Evolutionary conservation across 2,329 filamentous ascomycete genomes (phyloP), one percentile per base, ranked within the genome.

Genomic region (Tolypocladium tundrense): DNA sequence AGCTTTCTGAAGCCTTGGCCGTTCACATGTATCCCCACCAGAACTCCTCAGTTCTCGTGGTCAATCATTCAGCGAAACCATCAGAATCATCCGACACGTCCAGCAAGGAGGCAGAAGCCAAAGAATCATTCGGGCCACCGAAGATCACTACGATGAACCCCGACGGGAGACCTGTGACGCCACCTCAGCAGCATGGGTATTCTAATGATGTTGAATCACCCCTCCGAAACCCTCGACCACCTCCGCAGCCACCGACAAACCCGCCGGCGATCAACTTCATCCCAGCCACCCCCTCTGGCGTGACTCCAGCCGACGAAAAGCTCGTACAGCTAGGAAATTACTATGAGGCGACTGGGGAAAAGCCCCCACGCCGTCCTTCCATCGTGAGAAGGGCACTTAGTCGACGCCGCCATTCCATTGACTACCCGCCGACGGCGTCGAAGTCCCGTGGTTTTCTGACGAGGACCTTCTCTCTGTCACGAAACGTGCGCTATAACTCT

Each of bases 11-110:
- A 70, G 84, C 84, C 40, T 72, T 81, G 66, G 82, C 81, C 43
- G 77, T 87, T 57, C 83, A 77, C 60, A 83, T 87, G 64, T 85
- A 80, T 62, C 78, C 81, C 24, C 84, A 87, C 61, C 83, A 87
- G 64, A 87, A 86, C 63, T 84, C 79, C 53, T 87, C 84, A 5
- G 72, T 87, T 13, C 68, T 86, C 48, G 77, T 87, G 70, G 80
- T 87, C 37, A 73, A 85, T 62, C 79, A 85, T 65, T 78, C 78
- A 11, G 74, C 72, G 48, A 79, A 75, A 65, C 77, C 76, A 31
- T 79, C 77, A 0, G 78, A 80, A 58, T 71, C 69, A 52, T 74
- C 76, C 24, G 75, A 76, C 51, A 63, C 68, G 4, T 63, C 66
- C 21, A 65, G 64, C 39, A 65, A 60, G 53, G 66, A 64, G n/a